phyloP scores from a whole-genome alignment of 805 yeast species.

The Lachancea quebecensis region DNA sequence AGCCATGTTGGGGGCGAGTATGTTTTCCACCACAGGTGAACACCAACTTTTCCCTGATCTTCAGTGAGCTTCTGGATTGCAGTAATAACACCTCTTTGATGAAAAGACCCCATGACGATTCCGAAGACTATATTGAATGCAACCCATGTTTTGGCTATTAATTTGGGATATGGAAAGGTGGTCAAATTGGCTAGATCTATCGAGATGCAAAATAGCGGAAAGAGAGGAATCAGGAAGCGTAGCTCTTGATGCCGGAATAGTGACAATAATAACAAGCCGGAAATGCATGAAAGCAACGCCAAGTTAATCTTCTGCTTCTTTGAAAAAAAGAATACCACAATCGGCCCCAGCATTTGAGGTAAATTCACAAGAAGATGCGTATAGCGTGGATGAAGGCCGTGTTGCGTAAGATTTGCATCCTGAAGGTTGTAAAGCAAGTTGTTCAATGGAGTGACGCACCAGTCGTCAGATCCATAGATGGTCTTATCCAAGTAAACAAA shows the following conservation, averaged over 20 bases:
- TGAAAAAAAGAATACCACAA: constrained; percentile 41
- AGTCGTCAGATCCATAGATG: constrained; percentile 25
- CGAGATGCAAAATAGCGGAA: constrained; percentile 63
- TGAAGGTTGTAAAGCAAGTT: constrained; percentile 66
- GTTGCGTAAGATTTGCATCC: constrained; percentile 53
- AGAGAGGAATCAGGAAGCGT: constrained; percentile 73
- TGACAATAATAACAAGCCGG: constrained; percentile 61
- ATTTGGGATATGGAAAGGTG: constrained; percentile 13
- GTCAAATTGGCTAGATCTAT: constrained; percentile 37
- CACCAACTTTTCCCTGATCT: constrained; percentile 25
- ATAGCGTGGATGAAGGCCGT: constrained; percentile 77
- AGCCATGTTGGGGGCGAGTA: constrained; percentile 93
- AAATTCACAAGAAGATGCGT: constrained; percentile 70
- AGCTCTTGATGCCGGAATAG: constrained; percentile 86
- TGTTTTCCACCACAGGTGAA: constrained; percentile 85
- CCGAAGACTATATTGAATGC: constrained; percentile 55
- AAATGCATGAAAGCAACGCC: constrained; percentile 51
- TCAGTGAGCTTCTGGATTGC: constrained; percentile 41
- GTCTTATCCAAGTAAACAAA: constrained; percentile 52
- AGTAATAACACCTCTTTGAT: constrained; percentile 86
- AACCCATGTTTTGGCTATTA: constrained; percentile 42
- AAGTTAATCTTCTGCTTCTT: constrained; percentile 26
- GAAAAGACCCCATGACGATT: constrained; percentile 68
- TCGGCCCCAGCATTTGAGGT: constrained; percentile 81
- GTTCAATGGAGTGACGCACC: constrained; percentile 64